Conservation (phyloP, 371 early-diverging fungal species). For the Dinochytrium kinnereticum region DNA sequence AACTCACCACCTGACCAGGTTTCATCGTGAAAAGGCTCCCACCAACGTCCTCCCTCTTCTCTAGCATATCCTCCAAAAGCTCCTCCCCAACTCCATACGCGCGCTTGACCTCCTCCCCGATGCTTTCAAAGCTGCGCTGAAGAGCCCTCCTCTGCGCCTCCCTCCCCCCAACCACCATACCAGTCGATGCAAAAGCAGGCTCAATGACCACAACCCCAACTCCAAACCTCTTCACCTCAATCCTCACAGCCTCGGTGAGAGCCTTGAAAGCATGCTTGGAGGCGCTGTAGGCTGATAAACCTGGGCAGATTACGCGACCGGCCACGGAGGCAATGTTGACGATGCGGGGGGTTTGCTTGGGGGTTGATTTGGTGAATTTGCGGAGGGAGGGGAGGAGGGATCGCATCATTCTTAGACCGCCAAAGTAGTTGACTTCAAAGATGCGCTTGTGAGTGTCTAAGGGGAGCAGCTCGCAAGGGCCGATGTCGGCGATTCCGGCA, state of each 20-base stretch:
- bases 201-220: constrained; percentile 32
- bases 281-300: constrained; percentile 32
- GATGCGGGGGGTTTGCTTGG: constrained; percentile 24
- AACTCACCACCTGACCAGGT: constrained; percentile 21
- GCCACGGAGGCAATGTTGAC: constrained; percentile 38
- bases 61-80: not conserved
- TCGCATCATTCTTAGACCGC: constrained; percentile 35
- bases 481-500: constrained; percentile 30
- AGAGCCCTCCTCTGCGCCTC: not conserved
- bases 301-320: constrained; percentile 23
- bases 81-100: constrained; percentile 23
- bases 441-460: constrained; percentile 16
- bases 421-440: constrained; percentile 45
- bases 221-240: constrained; percentile 36
- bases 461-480: constrained; percentile 21
- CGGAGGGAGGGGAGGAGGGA: constrained; percentile 31
- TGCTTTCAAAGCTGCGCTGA: constrained; percentile 7
- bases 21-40: constrained; percentile 10
- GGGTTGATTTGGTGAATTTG: not conserved
- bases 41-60: not conserved
- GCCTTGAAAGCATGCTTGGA: constrained; percentile 39
- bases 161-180: constrained; percentile 1
- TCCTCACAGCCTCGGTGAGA: constrained; percentile 24
- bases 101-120: constrained; percentile 20
- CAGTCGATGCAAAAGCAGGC: constrained; percentile 32